Evolutionary conservation across 768 basidiomycete genomes (phyloP), one percentile per base, ranked within the genome.

Genomic region (Boletus edulis): DNA sequence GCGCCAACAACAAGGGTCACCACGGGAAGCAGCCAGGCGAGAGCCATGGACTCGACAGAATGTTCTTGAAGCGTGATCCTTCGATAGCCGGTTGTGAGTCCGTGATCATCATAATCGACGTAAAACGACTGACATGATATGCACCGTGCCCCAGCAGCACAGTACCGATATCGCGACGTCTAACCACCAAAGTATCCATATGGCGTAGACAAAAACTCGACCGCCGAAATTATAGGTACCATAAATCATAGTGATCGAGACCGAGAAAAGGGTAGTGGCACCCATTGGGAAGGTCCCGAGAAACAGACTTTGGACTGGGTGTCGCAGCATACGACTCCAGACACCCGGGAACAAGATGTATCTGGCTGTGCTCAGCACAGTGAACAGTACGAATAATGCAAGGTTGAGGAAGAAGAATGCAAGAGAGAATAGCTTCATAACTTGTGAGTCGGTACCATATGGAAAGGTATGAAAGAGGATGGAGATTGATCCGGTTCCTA

Each of bases 1-100:
- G 87, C 77, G 2, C 81, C 82, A 64, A 92, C 90, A 42, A 87
- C 79, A 15, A 86, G 76, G 0, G 89, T 82, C 4, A 92, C 85
- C 12, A 89, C 80, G 0, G 91, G 91, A 31, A 92, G 82, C 9
- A 91, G 73, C 89, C 89, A 91, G 20, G 76, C 67, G 22, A 84
- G 71, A 0, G 83, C 83, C 78, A 90, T 80, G 2, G 72, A 64
- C 41, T 78, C 72, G 6, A 85, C 62, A 0, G 81, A 69, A 63
- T 90, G 85, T 7, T 74, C 72, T 18, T 91, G 86, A n/a, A 79
- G 62, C 38, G 75, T 67, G 69, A 81, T 68, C 83, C 81, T 88
- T 78, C 1, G 32, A 3, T 5, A 14, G 38, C 22, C 15, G 17
- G 15, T 10, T 24, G 47, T 51, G 29, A 38, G 51, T 42, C 57